Evolutionary conservation across 1,284 basidiomycete genomes (phyloP).

Genomic region (Ganoderma meredithae): DNA sequence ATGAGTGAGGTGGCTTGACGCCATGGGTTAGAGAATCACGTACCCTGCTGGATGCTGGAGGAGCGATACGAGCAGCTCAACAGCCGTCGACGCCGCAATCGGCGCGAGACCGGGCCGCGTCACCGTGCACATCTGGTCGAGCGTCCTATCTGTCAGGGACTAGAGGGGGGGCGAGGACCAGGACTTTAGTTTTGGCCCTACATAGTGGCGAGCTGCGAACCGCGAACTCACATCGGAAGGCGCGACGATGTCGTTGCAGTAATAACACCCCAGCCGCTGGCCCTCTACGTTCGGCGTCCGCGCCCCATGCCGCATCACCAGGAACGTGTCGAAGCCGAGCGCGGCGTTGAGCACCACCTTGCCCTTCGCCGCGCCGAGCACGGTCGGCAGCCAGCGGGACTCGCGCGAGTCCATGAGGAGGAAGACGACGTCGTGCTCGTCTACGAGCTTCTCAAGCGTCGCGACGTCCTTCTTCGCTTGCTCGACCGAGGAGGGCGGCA

Average conservation of each 20-base stretch:
- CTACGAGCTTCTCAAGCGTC: slow-evolving; percentile 79
- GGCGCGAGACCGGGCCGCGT: slow-evolving; percentile 95
- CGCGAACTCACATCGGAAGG: slow-evolving; percentile 82
- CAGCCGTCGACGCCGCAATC: slow-evolving; percentile 90
- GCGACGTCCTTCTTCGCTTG: slow-evolving; percentile 74
- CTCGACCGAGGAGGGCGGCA: slow-evolving; percentile 65
- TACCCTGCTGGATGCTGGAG: slow-evolving; percentile 92
- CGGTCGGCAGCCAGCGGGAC: slow-evolving; percentile 94
- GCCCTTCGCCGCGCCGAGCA: slow-evolving; percentile 82
- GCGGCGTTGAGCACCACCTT: slow-evolving; percentile 98
- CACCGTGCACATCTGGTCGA: slow-evolving; percentile 99
- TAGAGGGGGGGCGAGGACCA: slow-evolving; percentile 41
- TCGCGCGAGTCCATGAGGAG: slow-evolving; percentile 98
- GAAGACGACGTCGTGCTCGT: slow-evolving; percentile 90
- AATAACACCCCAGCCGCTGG: slow-evolving; percentile 88
- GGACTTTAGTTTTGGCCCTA: not conserved
- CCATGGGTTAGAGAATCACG: no score
- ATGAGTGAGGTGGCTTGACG: no score
- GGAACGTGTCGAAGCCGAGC: slow-evolving; percentile 94
- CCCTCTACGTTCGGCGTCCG: slow-evolving; percentile 50
- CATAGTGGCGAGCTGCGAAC: no score
- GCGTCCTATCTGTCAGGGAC: slow-evolving; percentile 92
- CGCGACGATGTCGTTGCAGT: slow-evolving; percentile 98
- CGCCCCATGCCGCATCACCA: slow-evolving; percentile 96
- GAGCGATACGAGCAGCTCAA: slow-evolving; percentile 90